These are phyloP conservation scores for Thymus quinquecostatus DNA, from an alignment of 257 asterid genomes.

Conservation along the genomic window DNA sequence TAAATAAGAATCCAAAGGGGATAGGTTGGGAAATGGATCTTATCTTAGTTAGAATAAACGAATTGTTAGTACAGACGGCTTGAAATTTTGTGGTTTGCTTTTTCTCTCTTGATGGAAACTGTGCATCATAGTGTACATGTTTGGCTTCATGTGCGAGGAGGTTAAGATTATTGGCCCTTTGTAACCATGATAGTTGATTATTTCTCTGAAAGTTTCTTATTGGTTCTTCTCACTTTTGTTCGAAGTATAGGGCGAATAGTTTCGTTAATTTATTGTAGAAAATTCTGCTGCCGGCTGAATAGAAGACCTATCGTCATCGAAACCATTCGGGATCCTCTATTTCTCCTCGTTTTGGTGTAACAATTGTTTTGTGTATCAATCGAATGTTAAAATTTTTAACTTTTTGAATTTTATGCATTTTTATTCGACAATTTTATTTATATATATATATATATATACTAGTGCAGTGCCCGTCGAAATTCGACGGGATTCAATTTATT, in stretches of 20 bases:
- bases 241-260: neutral
- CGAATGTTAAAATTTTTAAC: too few relatives aligned
- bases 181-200: neutral
- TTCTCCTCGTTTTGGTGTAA: too few relatives aligned
- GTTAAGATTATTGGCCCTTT: neutral
- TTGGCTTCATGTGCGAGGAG: neutral
- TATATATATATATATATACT: too few relatives aligned
- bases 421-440: too few relatives aligned
- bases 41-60: neutral
- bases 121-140: neutral
- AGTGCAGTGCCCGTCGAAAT: too few relatives aligned
- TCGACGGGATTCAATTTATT: too few relatives aligned
- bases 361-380: too few relatives aligned
- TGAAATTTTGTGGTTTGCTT: constrained; percentile 19
- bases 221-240: neutral
- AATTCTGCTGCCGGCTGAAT: constrained; percentile 12
- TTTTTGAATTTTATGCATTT: too few relatives aligned
- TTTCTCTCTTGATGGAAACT: constrained; percentile 14
- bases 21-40: neutral
- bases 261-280: neutral
- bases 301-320: neutral
- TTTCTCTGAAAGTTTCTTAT: neutral
- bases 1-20: neutral
- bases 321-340: neutral
- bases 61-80: constrained; percentile 9